Evolutionary conservation across 2,329 filamentous ascomycete genomes (phyloP), one percentile per base, ranked within the genome.

Genomic region (Helicocarpus griseus): DNA sequence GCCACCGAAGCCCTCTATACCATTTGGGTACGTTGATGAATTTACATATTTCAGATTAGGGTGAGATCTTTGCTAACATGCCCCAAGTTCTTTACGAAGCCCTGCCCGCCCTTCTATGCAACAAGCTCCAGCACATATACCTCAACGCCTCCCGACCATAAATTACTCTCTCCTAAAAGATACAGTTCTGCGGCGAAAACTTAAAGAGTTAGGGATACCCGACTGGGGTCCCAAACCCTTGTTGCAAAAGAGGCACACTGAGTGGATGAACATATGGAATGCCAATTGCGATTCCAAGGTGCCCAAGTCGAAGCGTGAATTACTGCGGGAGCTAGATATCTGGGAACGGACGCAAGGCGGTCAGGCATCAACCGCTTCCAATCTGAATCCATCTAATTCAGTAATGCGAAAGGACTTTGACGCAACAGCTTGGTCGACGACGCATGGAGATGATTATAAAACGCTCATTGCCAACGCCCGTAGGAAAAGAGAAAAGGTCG

Each of bases 211-310:
- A 1, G 89, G 90, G 1, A 83, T 97, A 52, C 84, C 88, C 0
- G 78, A 76, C 8, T 75, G 72, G 54, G 93, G 93, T 0, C 69
- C 77, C 0, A 85, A 85, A 43, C 72, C 77, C 43, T 74, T 90
- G 1, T 74, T 97, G 50, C 85, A 91, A 64, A 80, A 78, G 57
- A 80, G 94, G 17, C 90, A 97, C 62, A 87, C 81, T 22, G 93
- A 98, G 68, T 98, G 90, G 90, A 78, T 93, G 48, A 96, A 93
- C 35, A 72, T 98, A 17, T 96, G 89, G 86, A 98, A 98, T 66
- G 87, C 94, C 9, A 98, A 98, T 65, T 95, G 89, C 69, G 93
- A 98, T 67, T 86, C 90, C 2, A 79, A 79, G 33, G 73, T 74
- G 1, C 89, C 89, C 0, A 86, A 85, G 63, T 75, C 76, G 9